phyloP scores from a whole-genome alignment of 2,329 filamentous ascomycete species.

The Capronia coronata region DNA sequence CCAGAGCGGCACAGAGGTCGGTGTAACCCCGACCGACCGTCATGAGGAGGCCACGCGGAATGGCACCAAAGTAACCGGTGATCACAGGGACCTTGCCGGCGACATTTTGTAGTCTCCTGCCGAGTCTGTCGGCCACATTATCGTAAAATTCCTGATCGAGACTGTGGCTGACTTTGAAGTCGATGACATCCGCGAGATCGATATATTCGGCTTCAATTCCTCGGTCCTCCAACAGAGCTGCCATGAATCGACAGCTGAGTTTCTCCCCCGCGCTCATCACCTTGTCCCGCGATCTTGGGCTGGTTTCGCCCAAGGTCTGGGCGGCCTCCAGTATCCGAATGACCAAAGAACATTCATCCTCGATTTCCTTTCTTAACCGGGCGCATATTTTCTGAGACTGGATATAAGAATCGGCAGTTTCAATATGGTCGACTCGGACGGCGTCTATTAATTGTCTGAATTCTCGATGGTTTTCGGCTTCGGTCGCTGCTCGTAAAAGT shows the following conservation, averaged over 20 bases:
- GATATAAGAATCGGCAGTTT: conserved; percentile 61
- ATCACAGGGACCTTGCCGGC: conserved; percentile 65
- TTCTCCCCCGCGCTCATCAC: conserved; percentile 96
- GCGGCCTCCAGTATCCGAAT: conserved; percentile 65
- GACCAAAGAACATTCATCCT: conserved; percentile 72
- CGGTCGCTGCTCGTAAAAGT: conserved; percentile 44
- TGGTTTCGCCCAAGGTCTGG: conserved; percentile 60
- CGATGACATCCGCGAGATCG: conserved; percentile 76
- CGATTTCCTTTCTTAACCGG: conserved; percentile 59
- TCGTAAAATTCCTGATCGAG: conserved; percentile 66
- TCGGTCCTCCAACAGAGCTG: conserved; percentile 70
- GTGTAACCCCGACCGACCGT: conserved; percentile 94
- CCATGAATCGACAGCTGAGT: conserved; percentile 86
- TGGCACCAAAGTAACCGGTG: conserved; percentile 91
- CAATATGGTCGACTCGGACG: conserved; percentile 74
- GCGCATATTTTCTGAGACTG: conserved; percentile 51
- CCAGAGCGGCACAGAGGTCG: conserved; percentile 86
- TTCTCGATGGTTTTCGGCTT: conserved; percentile 46
- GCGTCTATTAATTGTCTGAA: conserved; percentile 71
- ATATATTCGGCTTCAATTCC: conserved; percentile 83
- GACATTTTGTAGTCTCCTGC: conserved; percentile 59
- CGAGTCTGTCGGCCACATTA: conserved; percentile 55
- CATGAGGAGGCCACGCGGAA: conserved; percentile 83
- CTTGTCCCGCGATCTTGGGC: conserved; percentile 71
- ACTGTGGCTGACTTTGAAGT: conserved; percentile 53